Evolutionary conservation across 768 basidiomycete species (phyloP).

Genomic region (Xerocomus brunneocitrinus): DNA sequence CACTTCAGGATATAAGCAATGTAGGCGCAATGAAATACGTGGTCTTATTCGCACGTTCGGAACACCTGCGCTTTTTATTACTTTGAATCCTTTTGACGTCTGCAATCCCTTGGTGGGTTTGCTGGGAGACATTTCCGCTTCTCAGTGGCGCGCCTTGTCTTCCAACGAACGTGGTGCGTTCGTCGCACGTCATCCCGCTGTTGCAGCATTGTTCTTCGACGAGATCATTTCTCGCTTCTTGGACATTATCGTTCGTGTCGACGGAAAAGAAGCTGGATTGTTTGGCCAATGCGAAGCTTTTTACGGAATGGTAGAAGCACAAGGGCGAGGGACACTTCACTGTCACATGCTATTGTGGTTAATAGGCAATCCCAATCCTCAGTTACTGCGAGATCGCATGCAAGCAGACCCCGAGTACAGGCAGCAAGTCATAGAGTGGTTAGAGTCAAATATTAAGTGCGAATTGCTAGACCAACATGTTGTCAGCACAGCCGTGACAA

Average conservation of each 20-base stretch:
- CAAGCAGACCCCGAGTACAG: background rate
- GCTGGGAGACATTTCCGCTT: background rate
- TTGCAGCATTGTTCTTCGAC: background rate
- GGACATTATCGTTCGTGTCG: background rate
- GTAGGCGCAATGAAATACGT: background rate
- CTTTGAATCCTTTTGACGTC: background rate
- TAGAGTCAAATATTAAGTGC: background rate
- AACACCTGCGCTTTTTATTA: background rate
- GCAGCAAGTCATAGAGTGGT: background rate
- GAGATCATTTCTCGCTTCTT: background rate
- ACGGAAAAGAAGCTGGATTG: background rate
- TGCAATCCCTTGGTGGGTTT: background rate
- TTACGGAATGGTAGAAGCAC: background rate
- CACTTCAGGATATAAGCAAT: background rate
- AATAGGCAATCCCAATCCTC: background rate
- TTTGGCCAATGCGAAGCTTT: background rate
- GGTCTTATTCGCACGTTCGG: background rate
- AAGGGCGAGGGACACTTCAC: background rate
- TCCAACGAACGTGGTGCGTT: background rate
- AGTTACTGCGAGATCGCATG: background rate
- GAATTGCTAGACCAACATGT: background rate
- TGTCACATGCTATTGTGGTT: background rate
- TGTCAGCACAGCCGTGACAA: too few relatives aligned
- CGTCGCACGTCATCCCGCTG: background rate
- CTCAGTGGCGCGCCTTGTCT: background rate